Base-by-base conservation (phyloP, 176 grass and related monocot species). In the Avena insularis region DNA sequence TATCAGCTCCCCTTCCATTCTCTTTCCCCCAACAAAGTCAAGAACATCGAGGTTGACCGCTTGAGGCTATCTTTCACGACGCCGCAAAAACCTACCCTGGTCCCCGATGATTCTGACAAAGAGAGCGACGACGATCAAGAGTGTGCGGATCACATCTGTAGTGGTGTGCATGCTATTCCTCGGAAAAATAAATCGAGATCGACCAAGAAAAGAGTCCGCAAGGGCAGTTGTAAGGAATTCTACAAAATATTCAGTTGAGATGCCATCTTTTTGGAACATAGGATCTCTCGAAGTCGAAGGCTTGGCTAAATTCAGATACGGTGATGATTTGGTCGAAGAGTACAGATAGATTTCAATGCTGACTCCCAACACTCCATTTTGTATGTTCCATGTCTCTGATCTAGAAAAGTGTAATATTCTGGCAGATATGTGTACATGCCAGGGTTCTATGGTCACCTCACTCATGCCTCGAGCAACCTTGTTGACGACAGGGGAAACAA, bases 1-100 rank as follows among this genome's bases (percentile, higher is more conserved):
- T 20, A 86, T 67, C 86, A 93, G 31, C 83, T 91, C 15, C 87
- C 91, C 9, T 89, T 91, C 36, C 89, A 95, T 75, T 89, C 88
- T 21, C 81, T 75, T 53, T 17, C 72, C 72, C 72, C 29, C 10
- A 75, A 31, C 72, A 75, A 74, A 75, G 72, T 53, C 72, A 75
- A 53, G 72, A 75, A 75, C 72, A 53, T 75, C 72, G 47, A 75
- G 47, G 72, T 75, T 27, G 23, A 75, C 23, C 72, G 48, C 47
- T 53, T 75, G 72, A 75, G 72, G 72, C 47, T 75, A n/a, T 75
- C 72, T 1, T 75, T 75, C 72, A 29, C 12, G 12, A 51, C 72
- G 47, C 1, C 13, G 3, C 47, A 29, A 71, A 46, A 71, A 1
- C 20, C 4, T 46, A 71, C 10, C 47, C 21, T 31, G 72, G 48